Conservation (phyloP, 1,284 basidiomycete species). For the Mycena citricolor region DNA sequence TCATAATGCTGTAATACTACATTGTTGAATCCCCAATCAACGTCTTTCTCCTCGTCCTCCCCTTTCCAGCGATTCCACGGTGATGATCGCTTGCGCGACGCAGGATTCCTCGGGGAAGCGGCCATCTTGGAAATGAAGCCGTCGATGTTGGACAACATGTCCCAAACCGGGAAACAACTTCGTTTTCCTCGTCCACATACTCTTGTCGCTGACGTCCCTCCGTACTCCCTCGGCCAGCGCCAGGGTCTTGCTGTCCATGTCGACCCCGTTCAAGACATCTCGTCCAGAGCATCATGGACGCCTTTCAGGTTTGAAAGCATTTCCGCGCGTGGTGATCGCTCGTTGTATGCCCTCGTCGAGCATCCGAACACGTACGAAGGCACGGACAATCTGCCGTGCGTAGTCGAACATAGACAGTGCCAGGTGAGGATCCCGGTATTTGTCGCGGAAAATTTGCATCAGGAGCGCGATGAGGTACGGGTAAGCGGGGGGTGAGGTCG, state of each 20-base stretch:
- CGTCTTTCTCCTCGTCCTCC: slow-evolving; percentile 26
- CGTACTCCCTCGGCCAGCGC: slow-evolving; percentile 64
- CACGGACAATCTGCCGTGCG: slow-evolving; percentile 68
- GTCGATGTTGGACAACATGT: slow-evolving; percentile 41
- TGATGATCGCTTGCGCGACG: background rate
- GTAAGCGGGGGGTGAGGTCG: slow-evolving; percentile 64
- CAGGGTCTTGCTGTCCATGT: slow-evolving; percentile 59
- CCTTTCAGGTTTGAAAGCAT: slow-evolving; percentile 80
- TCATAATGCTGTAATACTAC: too few species aligned
- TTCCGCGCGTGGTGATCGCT: too few species aligned
- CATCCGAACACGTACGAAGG: slow-evolving; percentile 86
- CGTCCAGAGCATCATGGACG: slow-evolving; percentile 68
- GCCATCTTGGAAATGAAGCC: slow-evolving; percentile 26
- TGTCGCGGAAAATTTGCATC: slow-evolving; percentile 74
- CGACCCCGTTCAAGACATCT: slow-evolving; percentile 83
- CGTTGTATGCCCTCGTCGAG: slow-evolving; percentile 82
- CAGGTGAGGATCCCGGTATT: slow-evolving; percentile 76
- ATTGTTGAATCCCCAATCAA: slow-evolving; percentile 40
- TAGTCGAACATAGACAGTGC: slow-evolving; percentile 83
- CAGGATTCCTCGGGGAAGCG: slow-evolving; percentile 7
- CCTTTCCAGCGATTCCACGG: slow-evolving; percentile 46
- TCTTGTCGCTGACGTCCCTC: slow-evolving; percentile 57
- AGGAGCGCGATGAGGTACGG: slow-evolving; percentile 72
- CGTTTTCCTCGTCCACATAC: slow-evolving; percentile 49
- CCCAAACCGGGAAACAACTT: slow-evolving; percentile 39